These are phyloP conservation scores for Fragilariopsis cylindrus DNA, from an alignment of 108 stramenopile species.

Conservation along the genomic window DNA sequence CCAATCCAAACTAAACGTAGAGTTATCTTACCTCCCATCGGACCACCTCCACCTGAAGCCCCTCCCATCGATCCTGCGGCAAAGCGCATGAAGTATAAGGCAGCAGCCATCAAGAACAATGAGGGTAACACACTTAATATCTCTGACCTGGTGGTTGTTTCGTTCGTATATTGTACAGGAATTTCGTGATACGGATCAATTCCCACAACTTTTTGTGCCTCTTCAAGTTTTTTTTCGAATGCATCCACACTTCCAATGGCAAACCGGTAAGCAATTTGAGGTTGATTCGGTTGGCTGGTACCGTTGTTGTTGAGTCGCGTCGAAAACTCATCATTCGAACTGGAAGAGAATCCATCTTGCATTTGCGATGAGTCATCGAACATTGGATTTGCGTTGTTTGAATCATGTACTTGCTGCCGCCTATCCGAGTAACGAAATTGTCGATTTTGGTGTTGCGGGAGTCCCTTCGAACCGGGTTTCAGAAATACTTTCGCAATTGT, in stretches of 20 bases:
- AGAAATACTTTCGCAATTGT: slow-evolving; percentile 80
- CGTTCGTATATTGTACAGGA: slow-evolving; percentile 93
- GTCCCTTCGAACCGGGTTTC: slow-evolving; percentile 35
- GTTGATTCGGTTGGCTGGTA: slow-evolving; percentile 8
- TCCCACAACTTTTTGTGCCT: slow-evolving; percentile 87
- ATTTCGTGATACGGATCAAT: slow-evolving; percentile 77
- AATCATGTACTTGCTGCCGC: slow-evolving; percentile 10
- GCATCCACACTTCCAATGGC: slow-evolving; percentile 94
- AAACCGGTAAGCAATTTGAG: slow-evolving; percentile 82
- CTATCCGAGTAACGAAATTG: slow-evolving; percentile 28
- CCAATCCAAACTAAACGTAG: neutral
- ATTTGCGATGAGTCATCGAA: neutral
- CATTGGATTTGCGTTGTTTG: neutral
- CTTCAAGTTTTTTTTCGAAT: slow-evolving; percentile 95
- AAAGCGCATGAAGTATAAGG: slow-evolving; percentile 74
- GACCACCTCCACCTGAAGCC: slow-evolving; percentile 57
- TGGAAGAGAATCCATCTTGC: slow-evolving; percentile 13
- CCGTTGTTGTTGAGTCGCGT: neutral
- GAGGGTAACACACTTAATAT: slow-evolving; percentile 75
- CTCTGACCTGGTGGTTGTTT: slow-evolving; percentile 81
- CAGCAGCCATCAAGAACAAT: slow-evolving; percentile 75
- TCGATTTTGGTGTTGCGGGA: slow-evolving; percentile 37
- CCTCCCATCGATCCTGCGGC: slow-evolving; percentile 77
- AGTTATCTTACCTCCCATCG: slow-evolving; percentile 50
- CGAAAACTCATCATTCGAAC: neutral